Evolutionary conservation across 495 filamentous ascomycete genomes (phyloP), one percentile per base, ranked within the genome.

Genomic region (Podospora australis): DNA sequence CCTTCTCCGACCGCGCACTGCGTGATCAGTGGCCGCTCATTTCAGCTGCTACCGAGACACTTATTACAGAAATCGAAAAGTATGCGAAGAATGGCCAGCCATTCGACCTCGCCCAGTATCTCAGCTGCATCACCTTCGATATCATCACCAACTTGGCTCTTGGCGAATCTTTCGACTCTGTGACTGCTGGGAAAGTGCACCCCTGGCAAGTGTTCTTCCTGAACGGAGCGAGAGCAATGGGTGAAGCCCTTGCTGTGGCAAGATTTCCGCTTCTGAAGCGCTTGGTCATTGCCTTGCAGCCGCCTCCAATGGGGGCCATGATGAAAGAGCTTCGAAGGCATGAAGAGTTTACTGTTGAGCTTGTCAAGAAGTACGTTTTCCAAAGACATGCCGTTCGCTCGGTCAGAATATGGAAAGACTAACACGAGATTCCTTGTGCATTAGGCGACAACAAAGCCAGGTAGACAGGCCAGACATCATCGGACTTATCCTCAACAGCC

Each of bases 71-170:
- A 25, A 19, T 77, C 13, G 51, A 49, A 10, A 60, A 64, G 30
- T 51, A 56, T 2, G 26, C 38, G 6, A 25, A 28, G 11, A 9
- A 8, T 23, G 10, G 35, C 3, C 16, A 55, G 13, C 40, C 36
- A n/a, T 16, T 60, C 13, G 47, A 60, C 13, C 24, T 63, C n/a
- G 25, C 40, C 2, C 40, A 16, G 6, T 21, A 36, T 8, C 43
- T 58, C n/a, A 42, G 49, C 9, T 38, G 50, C 9, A 43, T 54
- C 17, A 53, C 60, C 0, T 79, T 79, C 39, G 77, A 79, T 42
- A 64, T 78, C 25, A 69, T 69, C 1, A 67, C 68, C 6, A 68
- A 77, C 36, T 50, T 78, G 5, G 63, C 70, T 19, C 75, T 78
- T 28, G 71, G 76, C 1, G 70, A 78, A 46, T 69, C 73, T 0